A percentile compares a stretch with the other conserved stretches of the same genome.
phyloP scores from a whole-genome alignment of 352 stramenopile genomes.

The Globisporangium middletonii region DNA sequence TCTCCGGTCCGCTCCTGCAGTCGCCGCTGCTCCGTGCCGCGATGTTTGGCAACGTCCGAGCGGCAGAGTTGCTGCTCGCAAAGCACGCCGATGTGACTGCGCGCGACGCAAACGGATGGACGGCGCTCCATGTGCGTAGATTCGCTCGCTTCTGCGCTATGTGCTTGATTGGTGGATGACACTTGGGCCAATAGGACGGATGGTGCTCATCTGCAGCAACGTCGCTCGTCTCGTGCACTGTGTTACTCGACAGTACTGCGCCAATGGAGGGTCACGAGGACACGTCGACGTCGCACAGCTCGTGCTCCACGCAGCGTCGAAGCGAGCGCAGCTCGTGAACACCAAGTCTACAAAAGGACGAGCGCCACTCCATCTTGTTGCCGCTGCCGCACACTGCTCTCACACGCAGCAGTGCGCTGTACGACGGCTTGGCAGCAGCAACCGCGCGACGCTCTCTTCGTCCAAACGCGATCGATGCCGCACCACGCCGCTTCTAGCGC shows the following conservation, averaged over 20 bases:
- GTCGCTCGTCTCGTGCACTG: not conserved
- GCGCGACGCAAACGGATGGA: conserved; percentile 58
- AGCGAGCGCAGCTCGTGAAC: conserved; percentile 23
- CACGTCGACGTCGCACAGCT: conserved; percentile 33
- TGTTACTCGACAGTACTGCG: conserved; percentile 33
- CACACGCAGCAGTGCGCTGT: conserved; percentile 1
- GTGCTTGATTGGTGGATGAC: not conserved
- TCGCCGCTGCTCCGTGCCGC: conserved; percentile 38
- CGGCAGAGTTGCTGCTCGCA: conserved; percentile 34
- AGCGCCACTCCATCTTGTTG: conserved; percentile 41
- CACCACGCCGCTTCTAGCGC: conserved; percentile 17
- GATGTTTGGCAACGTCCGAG: conserved; percentile 37
- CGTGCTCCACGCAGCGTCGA: conserved; percentile 19
- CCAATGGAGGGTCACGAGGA: conserved; percentile 19
- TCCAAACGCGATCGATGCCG: not conserved
- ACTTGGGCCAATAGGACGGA: too few relatives aligned
- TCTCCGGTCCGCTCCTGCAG: conserved; percentile 22
- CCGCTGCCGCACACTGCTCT: conserved; percentile 6
- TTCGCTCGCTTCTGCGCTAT: not conserved
- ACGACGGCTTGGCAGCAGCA: not conserved
- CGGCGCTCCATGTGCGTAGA: conserved; percentile 42
- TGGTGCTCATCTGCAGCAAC: not conserved
- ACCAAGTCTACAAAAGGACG: conserved; percentile 39
- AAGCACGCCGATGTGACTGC: conserved; percentile 25
- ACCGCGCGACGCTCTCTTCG: not conserved